phyloP scores from a whole-genome alignment of 257 asterid genomes.

The Prunella vulgaris region DNA sequence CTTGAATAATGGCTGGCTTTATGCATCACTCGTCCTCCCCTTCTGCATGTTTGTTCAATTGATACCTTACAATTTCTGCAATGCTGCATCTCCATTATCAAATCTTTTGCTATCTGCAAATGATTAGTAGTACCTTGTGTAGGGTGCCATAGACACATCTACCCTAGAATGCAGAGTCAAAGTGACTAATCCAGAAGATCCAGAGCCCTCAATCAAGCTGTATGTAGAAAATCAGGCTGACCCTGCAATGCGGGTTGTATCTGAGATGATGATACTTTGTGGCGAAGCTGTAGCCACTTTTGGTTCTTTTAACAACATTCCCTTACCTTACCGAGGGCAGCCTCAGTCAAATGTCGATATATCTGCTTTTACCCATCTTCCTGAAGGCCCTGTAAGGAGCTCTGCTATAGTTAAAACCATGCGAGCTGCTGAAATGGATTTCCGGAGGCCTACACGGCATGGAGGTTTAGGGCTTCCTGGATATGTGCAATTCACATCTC shows the following conservation, averaged over 20 bases:
- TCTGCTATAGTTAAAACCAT: conserved; percentile 69
- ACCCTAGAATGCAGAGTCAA: conserved; percentile 76
- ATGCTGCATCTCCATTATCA: not conserved
- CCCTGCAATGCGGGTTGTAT: conserved; percentile 91
- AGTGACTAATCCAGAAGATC: conserved; percentile 81
- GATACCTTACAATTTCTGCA: not conserved
- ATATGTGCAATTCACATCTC: conserved; percentile 97
- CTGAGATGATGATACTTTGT: conserved; percentile 98
- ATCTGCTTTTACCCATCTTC: conserved; percentile 83
- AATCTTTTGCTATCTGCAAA: not conserved
- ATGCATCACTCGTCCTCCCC: not conserved
- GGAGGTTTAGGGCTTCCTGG: conserved; percentile 95
- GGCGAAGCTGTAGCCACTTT: conserved; percentile 93
- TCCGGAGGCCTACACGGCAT: conserved; percentile 89
- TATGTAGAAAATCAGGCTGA: conserved; percentile 92
- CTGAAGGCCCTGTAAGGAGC: conserved; percentile 96
- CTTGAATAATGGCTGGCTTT: not conserved
- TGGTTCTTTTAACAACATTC: conserved; percentile 66
- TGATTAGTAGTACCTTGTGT: conserved; percentile 25
- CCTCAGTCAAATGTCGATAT: conserved; percentile 85
- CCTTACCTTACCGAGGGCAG: conserved; percentile 91
- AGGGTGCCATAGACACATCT: conserved; percentile 91
- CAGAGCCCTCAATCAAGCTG: conserved; percentile 82
- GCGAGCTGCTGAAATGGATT: conserved; percentile 98
- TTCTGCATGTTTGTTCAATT: not conserved